Base-by-base conservation (phyloP, 177 flowering plant species). In the Telopea speciosissima region DNA sequence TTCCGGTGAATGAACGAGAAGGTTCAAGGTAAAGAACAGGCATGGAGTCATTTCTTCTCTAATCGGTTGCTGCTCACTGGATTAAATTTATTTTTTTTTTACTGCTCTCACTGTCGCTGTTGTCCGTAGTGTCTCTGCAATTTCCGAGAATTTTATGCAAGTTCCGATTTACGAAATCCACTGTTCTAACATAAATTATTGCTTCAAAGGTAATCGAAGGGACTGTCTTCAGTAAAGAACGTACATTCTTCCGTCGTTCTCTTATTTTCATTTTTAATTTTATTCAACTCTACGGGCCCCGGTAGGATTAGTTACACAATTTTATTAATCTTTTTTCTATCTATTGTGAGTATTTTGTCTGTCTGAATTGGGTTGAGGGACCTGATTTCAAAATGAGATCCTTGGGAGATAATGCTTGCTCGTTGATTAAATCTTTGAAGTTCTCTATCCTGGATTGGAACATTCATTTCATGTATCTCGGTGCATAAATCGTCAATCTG, bases 101-200 rank as follows among this genome's bases (percentile, higher is more conserved):
- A 25, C 26, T 45, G 17, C n/a, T 24, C 21, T 24, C 21, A 31
- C 31, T 70, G 33, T 65, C 40, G 40, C 63, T 64, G 62, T 52
- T 64, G 68, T 45, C 54, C 65, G 28, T 45, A 26, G 49, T 65
- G 63, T 65, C 56, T 56, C 19, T 25, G n/a, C 58, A 11, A 11
- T 52, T 3, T 52, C n/a, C n/a, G 58, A 52, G 19, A 19, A 52
- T 52, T 52, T 52, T 52, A 52, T 52, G 58, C 58, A 52, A 36
- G 40, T 52, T 52, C n/a, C n/a, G 19, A 52, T 52, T 52, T 52
- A 0, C 6, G 58, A 52, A 52, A 52, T 14, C 21, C 63, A 24
- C 25, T 61, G 40, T 36, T 36, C 40, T 1, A 36, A 36, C 40
- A 36, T 36, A 36, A 5, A 36, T 36, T 36, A 0, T 36, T 8